A percentile compares a stretch with the other conserved stretches of the same genome.
Conservation (phyloP, 2,329 filamentous ascomycete species). For the Albophoma yamanashiensis region DNA sequence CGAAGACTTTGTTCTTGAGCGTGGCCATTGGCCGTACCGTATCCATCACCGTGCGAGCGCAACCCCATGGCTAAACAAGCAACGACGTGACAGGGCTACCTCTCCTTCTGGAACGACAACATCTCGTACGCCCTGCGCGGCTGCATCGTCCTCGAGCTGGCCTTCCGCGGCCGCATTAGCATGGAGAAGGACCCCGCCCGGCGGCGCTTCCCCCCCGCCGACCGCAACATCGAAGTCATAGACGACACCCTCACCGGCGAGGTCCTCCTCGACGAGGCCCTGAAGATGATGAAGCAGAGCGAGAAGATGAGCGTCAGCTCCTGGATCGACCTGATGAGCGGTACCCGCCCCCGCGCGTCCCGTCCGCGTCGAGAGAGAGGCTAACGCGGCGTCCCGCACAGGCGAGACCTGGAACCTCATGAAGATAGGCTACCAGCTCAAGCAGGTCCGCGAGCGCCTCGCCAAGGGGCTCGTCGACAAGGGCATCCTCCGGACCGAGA, state of each 20-base stretch:
- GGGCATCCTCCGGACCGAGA: constrained; percentile 95
- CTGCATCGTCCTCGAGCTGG: constrained; percentile 96
- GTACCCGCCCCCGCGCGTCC: constrained; percentile 34
- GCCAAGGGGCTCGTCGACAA: constrained; percentile 98
- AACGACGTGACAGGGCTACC: constrained; percentile 63
- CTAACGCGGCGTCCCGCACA: constrained; percentile 24
- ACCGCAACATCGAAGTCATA: constrained; percentile 91
- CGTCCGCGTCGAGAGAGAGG: background rate
- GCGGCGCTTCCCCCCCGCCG: constrained; percentile 83
- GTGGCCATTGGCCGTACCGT: background rate
- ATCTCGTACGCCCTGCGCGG: constrained; percentile 96
- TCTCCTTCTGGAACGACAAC: constrained; percentile 99
- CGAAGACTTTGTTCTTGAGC: background rate
- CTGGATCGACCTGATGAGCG: constrained; percentile 99
- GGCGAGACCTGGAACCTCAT: constrained; percentile 99
- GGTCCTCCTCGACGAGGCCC: constrained; percentile 89
- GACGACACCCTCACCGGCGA: constrained; percentile 95
- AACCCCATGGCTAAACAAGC: constrained; percentile 3
- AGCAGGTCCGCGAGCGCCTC: constrained; percentile 94
- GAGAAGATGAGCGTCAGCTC: constrained; percentile 99
- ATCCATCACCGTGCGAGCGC: constrained; percentile 1
- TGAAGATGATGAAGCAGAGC: constrained; percentile 99
- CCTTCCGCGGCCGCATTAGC: constrained; percentile 89
- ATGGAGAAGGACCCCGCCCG: constrained; percentile 96
- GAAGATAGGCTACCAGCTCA: constrained; percentile 99